Percentiles rank a stretch among this genome's conserved stretches.
Conservation (phyloP, 306 rosid species). For the Rubus idaeus region DNA sequence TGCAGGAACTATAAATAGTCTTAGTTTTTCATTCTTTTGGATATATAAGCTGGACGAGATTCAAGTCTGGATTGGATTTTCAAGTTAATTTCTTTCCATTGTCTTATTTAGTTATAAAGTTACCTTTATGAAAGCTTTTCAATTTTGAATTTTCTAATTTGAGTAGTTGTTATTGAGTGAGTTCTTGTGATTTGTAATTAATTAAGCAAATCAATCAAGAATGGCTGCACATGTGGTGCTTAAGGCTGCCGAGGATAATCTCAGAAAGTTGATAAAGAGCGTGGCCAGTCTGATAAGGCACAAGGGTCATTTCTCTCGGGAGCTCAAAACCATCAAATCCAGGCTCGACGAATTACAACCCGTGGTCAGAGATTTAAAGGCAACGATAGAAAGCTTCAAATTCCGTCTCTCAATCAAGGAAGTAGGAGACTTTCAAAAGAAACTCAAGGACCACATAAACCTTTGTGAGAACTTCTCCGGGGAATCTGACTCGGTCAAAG, state of each 20-base stretch:
- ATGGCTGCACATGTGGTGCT: background rate
- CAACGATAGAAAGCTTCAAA: background rate
- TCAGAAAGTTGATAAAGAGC: background rate
- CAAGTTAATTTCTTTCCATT: background rate
- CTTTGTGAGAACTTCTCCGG: background rate
- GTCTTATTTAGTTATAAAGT: background rate
- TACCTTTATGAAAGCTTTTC: background rate
- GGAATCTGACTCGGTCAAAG: background rate
- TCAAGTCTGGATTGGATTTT: background rate
- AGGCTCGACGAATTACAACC: background rate
- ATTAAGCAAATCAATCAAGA: background rate
- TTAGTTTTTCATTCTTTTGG: background rate
- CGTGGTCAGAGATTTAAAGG: background rate
- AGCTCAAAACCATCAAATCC: background rate
- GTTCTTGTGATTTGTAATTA: too few relatives aligned
- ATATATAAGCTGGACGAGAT: background rate
- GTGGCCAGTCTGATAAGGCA: background rate
- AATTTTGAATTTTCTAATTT: too few relatives aligned
- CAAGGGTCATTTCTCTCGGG: background rate
- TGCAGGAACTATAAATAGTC: background rate
- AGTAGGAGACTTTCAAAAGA: background rate
- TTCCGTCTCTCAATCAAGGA: background rate
- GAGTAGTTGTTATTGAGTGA: background rate
- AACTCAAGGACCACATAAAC: background rate
- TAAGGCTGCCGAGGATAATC: background rate